Evolutionary conservation across 1,284 basidiomycete species (phyloP).

Genomic region (Laetiporus sulphureus): DNA sequence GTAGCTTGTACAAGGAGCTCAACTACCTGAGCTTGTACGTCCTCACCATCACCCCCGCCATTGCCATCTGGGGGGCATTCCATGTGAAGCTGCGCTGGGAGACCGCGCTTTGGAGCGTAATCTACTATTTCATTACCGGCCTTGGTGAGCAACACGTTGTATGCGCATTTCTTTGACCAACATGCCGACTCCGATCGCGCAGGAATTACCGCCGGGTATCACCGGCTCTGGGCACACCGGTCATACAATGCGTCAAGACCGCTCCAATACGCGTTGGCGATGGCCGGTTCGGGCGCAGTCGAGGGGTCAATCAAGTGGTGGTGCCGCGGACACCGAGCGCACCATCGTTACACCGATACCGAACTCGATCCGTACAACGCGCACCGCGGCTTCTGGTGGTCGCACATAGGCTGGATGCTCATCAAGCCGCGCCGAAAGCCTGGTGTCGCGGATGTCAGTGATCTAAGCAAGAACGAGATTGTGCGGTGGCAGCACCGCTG

Average conservation of each 20-base stretch:
- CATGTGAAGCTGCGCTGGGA: constrained; percentile 56
- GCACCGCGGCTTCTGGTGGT: constrained; percentile 74
- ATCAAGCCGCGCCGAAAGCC: constrained; percentile 84
- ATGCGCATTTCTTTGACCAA: neutral
- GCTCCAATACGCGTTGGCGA: constrained; percentile 73
- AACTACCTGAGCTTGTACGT: constrained; percentile 54
- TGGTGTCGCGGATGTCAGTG: constrained; percentile 85
- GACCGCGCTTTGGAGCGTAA: constrained; percentile 65
- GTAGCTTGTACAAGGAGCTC: constrained; percentile 65
- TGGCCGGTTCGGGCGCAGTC: constrained; percentile 81
- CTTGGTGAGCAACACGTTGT: constrained; percentile 41
- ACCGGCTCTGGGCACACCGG: constrained; percentile 90
- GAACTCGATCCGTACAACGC: constrained; percentile 93
- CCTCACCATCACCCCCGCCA: constrained; percentile 65
- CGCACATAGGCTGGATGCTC: constrained; percentile 92
- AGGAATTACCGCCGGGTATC: constrained; percentile 77
- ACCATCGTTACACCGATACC: constrained; percentile 94
- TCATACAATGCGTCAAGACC: constrained; percentile 83
- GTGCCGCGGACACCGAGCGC: constrained; percentile 90
- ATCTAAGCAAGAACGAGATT: constrained; percentile 72
- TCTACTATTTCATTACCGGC: constrained; percentile 86
- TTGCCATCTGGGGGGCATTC: constrained; percentile 65
- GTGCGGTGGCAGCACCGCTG: constrained; percentile 85
- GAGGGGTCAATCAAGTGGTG: constrained; percentile 94
- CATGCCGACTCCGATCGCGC: neutral